These are phyloP conservation scores for Citrus reticulata DNA, from an alignment of 345 rosid genomes.

Conservation along the genomic window DNA sequence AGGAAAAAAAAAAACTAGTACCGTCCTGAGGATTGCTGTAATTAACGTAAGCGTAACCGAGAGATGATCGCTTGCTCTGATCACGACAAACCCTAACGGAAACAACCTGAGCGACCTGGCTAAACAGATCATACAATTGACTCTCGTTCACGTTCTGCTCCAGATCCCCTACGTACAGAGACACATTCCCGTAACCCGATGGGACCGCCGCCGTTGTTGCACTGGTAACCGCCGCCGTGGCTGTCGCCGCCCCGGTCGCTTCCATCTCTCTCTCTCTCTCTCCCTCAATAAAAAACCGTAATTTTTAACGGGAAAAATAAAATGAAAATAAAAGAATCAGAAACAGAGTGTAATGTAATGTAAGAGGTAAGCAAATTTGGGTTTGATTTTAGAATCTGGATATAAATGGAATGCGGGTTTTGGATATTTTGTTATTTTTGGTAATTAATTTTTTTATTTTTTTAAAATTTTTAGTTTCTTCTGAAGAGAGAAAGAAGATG, in stretches of 20 bases:
- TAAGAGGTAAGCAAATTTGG: slow-evolving; percentile 3
- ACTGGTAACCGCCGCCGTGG: slow-evolving; percentile 7
- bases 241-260: slow-evolving; percentile 22
- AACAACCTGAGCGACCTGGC: slow-evolving; percentile 42
- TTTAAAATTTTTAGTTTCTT: background rate
- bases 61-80: slow-evolving; percentile 39
- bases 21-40: slow-evolving; percentile 54
- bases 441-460: background rate
- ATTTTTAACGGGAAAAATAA: background rate
- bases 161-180: slow-evolving; percentile 70
- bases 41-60: slow-evolving; percentile 71
- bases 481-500: background rate
- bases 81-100: slow-evolving; percentile 70
- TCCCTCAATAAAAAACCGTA: background rate
- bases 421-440: background rate
- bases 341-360: background rate
- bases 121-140: slow-evolving; percentile 52
- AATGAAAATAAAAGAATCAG: too few relatives aligned
- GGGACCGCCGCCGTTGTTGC: slow-evolving; percentile 9
- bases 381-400: background rate
- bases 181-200: slow-evolving; percentile 30
- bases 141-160: slow-evolving; percentile 46
- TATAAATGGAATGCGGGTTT: slow-evolving; percentile 4
- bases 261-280: slow-evolving; percentile 18
- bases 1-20: background rate